phyloP scores from a whole-genome alignment of 73 alveolate genomes.

The Paramecium sonneborni region DNA sequence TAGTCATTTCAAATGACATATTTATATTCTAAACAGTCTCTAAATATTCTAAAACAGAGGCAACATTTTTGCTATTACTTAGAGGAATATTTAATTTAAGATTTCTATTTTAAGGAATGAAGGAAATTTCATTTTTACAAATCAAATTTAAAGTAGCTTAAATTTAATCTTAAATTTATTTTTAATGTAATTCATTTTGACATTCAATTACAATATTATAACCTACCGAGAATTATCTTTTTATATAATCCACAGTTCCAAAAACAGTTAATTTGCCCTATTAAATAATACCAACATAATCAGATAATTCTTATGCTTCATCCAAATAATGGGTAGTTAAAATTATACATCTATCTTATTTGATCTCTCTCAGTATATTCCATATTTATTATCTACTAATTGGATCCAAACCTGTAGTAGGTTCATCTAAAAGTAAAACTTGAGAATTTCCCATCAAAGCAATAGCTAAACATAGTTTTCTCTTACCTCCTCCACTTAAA shows the following conservation, averaged over 20 bases:
- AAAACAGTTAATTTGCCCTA: constrained; percentile 82
- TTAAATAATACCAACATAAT: constrained; percentile 84
- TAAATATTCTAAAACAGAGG: constrained; percentile 35
- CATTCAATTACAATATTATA: constrained; percentile 57
- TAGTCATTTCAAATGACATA: neutral
- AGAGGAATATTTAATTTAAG: neutral
- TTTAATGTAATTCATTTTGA: constrained; percentile 19
- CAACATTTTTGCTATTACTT: neutral
- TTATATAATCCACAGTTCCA: constrained; percentile 76
- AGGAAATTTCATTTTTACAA: neutral
- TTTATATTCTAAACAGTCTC: neutral
- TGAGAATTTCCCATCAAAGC: constrained; percentile 74
- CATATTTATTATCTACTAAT: constrained; percentile 71
- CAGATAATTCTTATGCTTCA: constrained; percentile 94
- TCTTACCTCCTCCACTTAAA: constrained; percentile 80
- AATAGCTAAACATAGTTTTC: constrained; percentile 81
- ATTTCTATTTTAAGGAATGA: neutral
- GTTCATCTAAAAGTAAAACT: constrained; percentile 80
- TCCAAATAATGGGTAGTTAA: constrained; percentile 91
- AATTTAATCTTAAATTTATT: neutral
- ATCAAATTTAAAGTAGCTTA: neutral
- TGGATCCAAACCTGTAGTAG: constrained; percentile 80
- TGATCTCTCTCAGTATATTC: constrained; percentile 63
- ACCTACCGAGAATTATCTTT: constrained; percentile 78
- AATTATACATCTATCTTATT: constrained; percentile 67